These are phyloP conservation scores for Starmerella tilneyi DNA, from an alignment of 805 yeast genomes.

Conservation along the genomic window DNA sequence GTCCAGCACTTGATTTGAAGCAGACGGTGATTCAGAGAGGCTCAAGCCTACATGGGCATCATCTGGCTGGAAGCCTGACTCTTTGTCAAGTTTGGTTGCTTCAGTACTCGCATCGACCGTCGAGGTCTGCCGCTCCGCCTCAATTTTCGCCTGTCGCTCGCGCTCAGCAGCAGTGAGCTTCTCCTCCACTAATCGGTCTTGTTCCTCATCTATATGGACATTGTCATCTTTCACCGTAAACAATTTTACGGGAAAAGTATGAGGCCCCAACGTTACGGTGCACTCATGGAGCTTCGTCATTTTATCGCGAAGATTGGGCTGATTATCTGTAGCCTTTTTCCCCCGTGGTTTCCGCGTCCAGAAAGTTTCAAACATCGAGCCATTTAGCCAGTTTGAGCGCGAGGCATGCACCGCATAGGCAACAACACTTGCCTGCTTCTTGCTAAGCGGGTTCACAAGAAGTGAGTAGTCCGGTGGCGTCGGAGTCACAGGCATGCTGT, in stretches of 20 bases:
- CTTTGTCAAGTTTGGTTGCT: no score
- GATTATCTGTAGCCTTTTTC: conserved; percentile 39
- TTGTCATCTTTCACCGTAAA: conserved; percentile 64
- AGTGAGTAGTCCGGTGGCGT: conserved; percentile 54
- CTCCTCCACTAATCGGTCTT: conserved; percentile 15
- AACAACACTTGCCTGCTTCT: conserved; percentile 52
- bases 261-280: conserved; percentile 67
- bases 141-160: conserved; percentile 13
- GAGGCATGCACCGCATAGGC: conserved; percentile 53
- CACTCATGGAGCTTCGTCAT: conserved; percentile 85
- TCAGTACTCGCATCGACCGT: neutral
- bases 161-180: neutral
- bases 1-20: no score
- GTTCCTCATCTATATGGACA: conserved; percentile 35
- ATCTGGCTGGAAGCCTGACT: no score
- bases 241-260: conserved; percentile 60
- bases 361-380: conserved; percentile 61
- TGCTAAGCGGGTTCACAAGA: conserved; percentile 54
- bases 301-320: conserved; percentile 60
- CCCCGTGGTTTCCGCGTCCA: conserved; percentile 67
- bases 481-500: conserved; percentile 46
- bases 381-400: conserved; percentile 53
- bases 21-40: no score
- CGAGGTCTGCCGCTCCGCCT: neutral
- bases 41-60: no score